A percentile compares a stretch with the other conserved stretches of the same genome.
Evolutionary conservation across 805 yeast species (phyloP).

Genomic region (Kuraishia piskuri): DNA sequence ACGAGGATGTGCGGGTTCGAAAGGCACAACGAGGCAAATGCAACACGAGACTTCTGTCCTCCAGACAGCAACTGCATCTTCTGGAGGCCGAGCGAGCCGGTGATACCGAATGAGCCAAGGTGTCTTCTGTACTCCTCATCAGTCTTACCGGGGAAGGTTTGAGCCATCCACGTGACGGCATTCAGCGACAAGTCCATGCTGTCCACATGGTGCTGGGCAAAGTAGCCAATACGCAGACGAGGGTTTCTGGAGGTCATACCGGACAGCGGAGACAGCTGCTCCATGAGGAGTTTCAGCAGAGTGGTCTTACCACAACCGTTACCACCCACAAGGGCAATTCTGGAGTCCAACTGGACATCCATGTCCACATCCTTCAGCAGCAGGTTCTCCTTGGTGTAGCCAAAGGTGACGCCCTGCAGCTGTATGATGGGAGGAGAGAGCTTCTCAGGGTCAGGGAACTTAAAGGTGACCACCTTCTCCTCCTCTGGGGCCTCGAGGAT

Average conservation of each 20-base stretch:
- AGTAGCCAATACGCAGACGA: slow-evolving; percentile 87
- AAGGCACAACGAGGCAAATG: slow-evolving; percentile 91
- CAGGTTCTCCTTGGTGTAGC: slow-evolving; percentile 60
- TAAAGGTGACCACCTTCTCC: slow-evolving; percentile 75
- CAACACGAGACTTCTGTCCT: slow-evolving; percentile 98
- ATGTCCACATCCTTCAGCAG: slow-evolving; percentile 72
- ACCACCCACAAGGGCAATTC: slow-evolving; percentile 97
- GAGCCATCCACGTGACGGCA: slow-evolving; percentile 93
- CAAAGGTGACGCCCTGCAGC: slow-evolving; percentile 78
- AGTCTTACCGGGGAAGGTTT: slow-evolving; percentile 81
- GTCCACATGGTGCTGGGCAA: slow-evolving; percentile 98
- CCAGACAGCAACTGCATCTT: slow-evolving; percentile 87
- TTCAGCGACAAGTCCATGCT: slow-evolving; percentile 82
- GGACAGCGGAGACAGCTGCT: slow-evolving; percentile 58
- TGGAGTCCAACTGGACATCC: slow-evolving; percentile 86
- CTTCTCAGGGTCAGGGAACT: slow-evolving; percentile 91
- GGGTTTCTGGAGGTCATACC: slow-evolving; percentile 79
- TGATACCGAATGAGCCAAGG: slow-evolving; percentile 93
- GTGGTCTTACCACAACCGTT: slow-evolving; percentile 99
- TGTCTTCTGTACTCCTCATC: slow-evolving; percentile 97
- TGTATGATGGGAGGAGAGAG: slow-evolving; percentile 91
- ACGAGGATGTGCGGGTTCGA: slow-evolving; percentile 85
- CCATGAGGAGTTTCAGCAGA: slow-evolving; percentile 78
- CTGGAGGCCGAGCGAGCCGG: slow-evolving; percentile 89
- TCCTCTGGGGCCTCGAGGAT: slow-evolving; percentile 90